Percentiles rank a stretch among this genome's conserved stretches.
phyloP scores from a whole-genome alignment of 148 eudicot species.

The Amaranthus cruentus region DNA sequence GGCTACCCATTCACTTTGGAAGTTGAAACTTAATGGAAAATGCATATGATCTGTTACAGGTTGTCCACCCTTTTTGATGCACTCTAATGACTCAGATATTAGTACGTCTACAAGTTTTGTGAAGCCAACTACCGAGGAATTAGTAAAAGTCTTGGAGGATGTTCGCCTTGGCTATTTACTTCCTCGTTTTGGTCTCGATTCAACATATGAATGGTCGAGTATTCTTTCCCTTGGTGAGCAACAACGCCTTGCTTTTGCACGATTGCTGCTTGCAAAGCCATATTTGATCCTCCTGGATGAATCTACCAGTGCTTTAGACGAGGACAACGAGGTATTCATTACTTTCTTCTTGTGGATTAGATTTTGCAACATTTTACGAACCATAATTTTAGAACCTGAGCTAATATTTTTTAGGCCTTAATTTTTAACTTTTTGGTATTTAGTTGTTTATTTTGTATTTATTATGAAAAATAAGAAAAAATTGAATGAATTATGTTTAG shows the following conservation, averaged over 20 bases:
- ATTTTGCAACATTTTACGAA: background rate
- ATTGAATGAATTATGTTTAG: too few relatives aligned
- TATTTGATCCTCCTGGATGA: slow-evolving; percentile 80
- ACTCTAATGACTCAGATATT: slow-evolving; percentile 19
- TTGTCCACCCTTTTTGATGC: slow-evolving; percentile 53
- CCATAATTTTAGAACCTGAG: too few relatives aligned
- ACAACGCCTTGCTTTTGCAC: slow-evolving; percentile 96
- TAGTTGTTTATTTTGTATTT: too few relatives aligned
- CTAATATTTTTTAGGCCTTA: too few relatives aligned
- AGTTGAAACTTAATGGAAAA: background rate
- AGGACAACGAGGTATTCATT: slow-evolving; percentile 77
- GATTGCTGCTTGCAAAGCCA: slow-evolving; percentile 81
- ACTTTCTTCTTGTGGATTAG: background rate
- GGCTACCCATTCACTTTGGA: background rate
- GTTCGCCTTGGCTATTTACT: slow-evolving; percentile 76
- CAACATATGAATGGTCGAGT: slow-evolving; percentile 82
- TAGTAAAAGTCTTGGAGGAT: slow-evolving; percentile 67
- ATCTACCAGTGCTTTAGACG: slow-evolving; percentile 98
- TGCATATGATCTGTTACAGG: slow-evolving; percentile 28
- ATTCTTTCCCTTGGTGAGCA: slow-evolving; percentile 96
- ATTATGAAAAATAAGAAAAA: too few relatives aligned
- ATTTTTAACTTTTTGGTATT: too few relatives aligned
- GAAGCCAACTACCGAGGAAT: slow-evolving; percentile 70
- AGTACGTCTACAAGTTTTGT: slow-evolving; percentile 25
- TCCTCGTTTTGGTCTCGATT: slow-evolving; percentile 70